A percentile compares a stretch with the other conserved stretches of the same genome.
These are phyloP conservation scores for Daucus carota DNA, from an alignment of 129 eudicot genomes.

Conservation along the genomic window DNA sequence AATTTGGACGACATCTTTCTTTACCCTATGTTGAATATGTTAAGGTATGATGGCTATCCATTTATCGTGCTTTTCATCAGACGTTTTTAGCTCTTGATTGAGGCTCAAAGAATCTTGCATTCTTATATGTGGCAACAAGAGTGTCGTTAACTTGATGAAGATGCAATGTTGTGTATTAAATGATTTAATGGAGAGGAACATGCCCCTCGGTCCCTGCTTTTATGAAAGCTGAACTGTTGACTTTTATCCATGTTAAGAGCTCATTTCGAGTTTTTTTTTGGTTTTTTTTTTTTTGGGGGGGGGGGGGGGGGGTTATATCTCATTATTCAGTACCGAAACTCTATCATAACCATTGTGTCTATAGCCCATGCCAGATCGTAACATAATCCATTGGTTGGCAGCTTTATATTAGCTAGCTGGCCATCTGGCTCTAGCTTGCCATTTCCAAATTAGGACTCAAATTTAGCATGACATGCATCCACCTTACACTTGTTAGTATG, in stretches of 20 bases:
- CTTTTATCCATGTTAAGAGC: background rate
- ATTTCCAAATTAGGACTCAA: background rate
- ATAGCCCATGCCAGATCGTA: too few species aligned
- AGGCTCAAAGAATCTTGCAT: background rate
- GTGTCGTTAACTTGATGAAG: background rate
- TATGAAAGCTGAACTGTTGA: background rate
- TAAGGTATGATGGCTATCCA: slow-evolving; percentile 46
- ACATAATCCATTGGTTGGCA: background rate
- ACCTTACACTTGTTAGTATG: background rate
- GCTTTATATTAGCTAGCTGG: background rate
- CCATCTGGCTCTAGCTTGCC: background rate
- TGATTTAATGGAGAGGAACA: background rate
- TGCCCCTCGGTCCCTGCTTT: background rate
- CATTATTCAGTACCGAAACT: background rate
- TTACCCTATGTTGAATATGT: slow-evolving; percentile 90
- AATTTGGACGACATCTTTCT: slow-evolving; percentile 86
- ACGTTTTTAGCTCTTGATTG: background rate
- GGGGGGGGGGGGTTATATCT: background rate
- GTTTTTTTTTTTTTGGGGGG: background rate
- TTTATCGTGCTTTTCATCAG: background rate
- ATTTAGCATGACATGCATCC: background rate
- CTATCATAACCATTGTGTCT: background rate
- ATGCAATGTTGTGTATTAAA: background rate
- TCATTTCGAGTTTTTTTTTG: background rate
- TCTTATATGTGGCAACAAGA: background rate